These are phyloP conservation scores for Scedosporium minutisporum DNA, from an alignment of 2,329 filamentous ascomycete species.

Conservation along the genomic window DNA sequence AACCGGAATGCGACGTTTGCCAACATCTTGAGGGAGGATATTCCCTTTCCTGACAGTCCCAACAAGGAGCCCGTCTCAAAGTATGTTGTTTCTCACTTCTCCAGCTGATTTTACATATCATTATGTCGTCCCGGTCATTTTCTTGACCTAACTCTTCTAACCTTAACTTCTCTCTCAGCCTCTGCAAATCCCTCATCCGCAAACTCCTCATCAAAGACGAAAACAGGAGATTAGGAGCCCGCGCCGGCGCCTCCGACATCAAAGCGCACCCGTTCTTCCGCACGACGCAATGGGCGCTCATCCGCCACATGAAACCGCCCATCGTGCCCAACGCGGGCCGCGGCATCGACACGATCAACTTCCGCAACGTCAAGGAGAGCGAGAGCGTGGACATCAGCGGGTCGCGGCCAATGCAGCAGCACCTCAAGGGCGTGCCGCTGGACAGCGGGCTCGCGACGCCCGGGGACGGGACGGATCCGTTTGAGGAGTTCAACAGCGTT, in stretches of 20 bases:
- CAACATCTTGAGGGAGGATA: conserved; percentile 91
- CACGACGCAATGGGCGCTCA: conserved; percentile 89
- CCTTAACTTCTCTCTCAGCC: conserved; percentile 35
- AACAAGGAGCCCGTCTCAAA: conserved; percentile 81
- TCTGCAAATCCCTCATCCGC: conserved; percentile 92
- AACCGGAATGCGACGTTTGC: conserved; percentile 97
- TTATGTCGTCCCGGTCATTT: too few species aligned
- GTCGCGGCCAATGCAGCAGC: conserved; percentile 32
- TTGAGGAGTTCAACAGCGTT: conserved; percentile 97
- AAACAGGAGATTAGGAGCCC: conserved; percentile 81
- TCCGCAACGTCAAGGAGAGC: conserved; percentile 95
- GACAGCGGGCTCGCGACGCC: conserved; percentile 82
- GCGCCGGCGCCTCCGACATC: conserved; percentile 92
- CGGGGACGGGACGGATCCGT: conserved; percentile 77
- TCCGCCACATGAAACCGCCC: conserved; percentile 94
- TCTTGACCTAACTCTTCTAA: too few species aligned
- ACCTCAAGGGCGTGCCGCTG: conserved; percentile 68
- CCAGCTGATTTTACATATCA: too few species aligned
- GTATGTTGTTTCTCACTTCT: conserved; percentile 47
- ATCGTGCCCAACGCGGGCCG: conserved; percentile 89
- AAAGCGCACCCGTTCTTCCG: conserved; percentile 95
- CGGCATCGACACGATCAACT: conserved; percentile 90
- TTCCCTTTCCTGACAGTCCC: conserved; percentile 85
- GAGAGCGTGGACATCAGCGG: conserved; percentile 81
- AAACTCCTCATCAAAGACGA: conserved; percentile 98